phyloP scores from a whole-genome alignment of 2,329 filamentous ascomycete species.

The Phaeosphaeria sp. region DNA sequence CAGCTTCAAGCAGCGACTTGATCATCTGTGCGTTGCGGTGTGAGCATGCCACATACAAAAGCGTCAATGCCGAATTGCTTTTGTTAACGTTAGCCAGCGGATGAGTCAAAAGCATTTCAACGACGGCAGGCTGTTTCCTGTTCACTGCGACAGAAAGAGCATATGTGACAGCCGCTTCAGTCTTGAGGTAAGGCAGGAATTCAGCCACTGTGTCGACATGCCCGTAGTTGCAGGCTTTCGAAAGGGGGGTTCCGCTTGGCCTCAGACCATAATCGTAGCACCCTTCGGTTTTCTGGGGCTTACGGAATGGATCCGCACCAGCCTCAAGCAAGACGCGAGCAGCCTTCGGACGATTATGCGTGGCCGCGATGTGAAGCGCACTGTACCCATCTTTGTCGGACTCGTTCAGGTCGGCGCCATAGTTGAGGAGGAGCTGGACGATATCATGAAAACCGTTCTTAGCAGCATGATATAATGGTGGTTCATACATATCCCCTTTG shows the following conservation, averaged over 20 bases:
- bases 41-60: not conserved
- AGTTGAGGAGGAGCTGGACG: constrained; percentile 9
- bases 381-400: constrained; percentile 21
- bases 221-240: not conserved
- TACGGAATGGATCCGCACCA: constrained; percentile 39
- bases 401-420: constrained; percentile 32
- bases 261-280: not conserved
- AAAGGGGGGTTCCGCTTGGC: not conserved
- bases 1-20: constrained; percentile 12
- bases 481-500: not conserved
- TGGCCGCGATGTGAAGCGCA: constrained; percentile 12
- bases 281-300: constrained; percentile 23
- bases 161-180: not conserved
- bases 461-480: constrained; percentile 10
- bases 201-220: constrained; percentile 12
- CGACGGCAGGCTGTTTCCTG: not conserved
- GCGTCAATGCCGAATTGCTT: not conserved
- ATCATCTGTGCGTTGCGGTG: not conserved
- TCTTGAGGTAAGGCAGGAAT: constrained; percentile 5
- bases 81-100: not conserved
- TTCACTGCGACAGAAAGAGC: not conserved
- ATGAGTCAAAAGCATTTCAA: not conserved
- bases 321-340: constrained; percentile 39
- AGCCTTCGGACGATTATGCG: constrained; percentile 30
- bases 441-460: constrained; percentile 10